A percentile compares a stretch with the other conserved stretches of the same genome.
phyloP scores from a whole-genome alignment of 2,329 filamentous ascomycete genomes.

The Arthroderma sp. region DNA sequence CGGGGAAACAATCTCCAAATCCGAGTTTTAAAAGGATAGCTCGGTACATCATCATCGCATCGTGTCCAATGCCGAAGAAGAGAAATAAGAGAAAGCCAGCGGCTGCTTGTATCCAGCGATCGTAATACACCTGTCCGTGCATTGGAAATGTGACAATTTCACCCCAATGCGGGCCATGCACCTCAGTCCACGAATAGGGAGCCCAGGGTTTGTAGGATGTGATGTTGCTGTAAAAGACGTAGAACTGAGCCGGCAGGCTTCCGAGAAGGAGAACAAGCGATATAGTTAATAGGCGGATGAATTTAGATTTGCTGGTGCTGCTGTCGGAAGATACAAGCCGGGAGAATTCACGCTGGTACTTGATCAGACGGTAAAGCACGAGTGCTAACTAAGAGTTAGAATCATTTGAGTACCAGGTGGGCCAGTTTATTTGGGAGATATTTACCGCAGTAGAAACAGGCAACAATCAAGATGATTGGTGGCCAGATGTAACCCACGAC shows the following conservation, averaged over 20 bases:
- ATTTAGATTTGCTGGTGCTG: conserved; percentile 47
- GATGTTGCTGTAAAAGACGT: conserved; percentile 38
- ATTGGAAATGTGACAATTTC: conserved; percentile 39
- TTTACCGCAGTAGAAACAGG: conserved; percentile 47
- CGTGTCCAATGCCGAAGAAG: conserved; percentile 54
- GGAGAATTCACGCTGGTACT: conserved; percentile 48
- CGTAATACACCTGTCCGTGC: conserved; percentile 36
- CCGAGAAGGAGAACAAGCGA: conserved; percentile 44
- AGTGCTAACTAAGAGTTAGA: conserved; percentile 34
- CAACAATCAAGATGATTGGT: conserved; percentile 42
- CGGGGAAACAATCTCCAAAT: conserved; percentile 25
- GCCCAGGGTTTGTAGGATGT: conserved; percentile 25
- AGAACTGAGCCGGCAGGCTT: conserved; percentile 44
- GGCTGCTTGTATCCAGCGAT: conserved; percentile 47
- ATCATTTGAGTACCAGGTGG: conserved; percentile 9
- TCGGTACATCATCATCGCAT: conserved; percentile 47
- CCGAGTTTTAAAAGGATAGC: conserved; percentile 34
- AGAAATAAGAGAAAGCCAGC: conserved; percentile 46
- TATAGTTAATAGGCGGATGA: conserved; percentile 43
- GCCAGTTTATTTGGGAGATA: conserved; percentile 17
- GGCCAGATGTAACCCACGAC: conserved; percentile 46
- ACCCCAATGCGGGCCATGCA: conserved; percentile 43
- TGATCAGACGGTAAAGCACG: conserved; percentile 48
- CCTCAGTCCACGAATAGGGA: conserved; percentile 41
- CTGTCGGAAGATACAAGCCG: conserved; percentile 42